Evolutionary conservation across 2,329 filamentous ascomycete genomes (phyloP).

Genomic region (Aspergillus aculeatus): DNA sequence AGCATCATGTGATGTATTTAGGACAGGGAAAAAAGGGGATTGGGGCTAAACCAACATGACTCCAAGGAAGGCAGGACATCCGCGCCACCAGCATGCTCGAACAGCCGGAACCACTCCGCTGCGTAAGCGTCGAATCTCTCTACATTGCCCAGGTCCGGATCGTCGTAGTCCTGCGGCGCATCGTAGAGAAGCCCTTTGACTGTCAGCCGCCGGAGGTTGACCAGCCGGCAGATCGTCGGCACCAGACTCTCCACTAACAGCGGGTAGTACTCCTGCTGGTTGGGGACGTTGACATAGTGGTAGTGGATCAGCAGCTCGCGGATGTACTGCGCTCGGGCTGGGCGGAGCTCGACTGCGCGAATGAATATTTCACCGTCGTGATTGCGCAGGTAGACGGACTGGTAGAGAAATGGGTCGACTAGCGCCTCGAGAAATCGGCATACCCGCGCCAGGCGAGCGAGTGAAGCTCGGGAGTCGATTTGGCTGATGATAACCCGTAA

Average conservation of each 20-base stretch:
- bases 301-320: constrained; percentile 6
- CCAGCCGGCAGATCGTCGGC: not conserved
- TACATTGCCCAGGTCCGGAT: not conserved
- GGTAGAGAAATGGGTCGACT: constrained; percentile 3
- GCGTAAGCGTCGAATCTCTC: not conserved
- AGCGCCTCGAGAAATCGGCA: not conserved
- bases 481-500: not conserved
- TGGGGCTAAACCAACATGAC: not conserved
- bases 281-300: constrained; percentile 1
- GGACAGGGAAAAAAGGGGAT: not conserved
- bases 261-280: constrained; percentile 5
- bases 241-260: constrained; percentile 1
- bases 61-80: not conserved
- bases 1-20: not conserved
- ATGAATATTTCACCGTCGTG: not conserved
- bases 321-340: not conserved
- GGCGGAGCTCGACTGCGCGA: not conserved
- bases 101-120: not conserved
- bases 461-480: not conserved
- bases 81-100: not conserved
- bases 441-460: constrained; percentile 1
- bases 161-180: not conserved
- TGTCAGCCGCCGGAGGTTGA: constrained; percentile 1
- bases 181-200: constrained; percentile 10
- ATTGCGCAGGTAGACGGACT: constrained; percentile 4